Conservation (phyloP, 2,329 filamentous ascomycete species). For the Ophiocordyceps camponoti-leonardi region DNA sequence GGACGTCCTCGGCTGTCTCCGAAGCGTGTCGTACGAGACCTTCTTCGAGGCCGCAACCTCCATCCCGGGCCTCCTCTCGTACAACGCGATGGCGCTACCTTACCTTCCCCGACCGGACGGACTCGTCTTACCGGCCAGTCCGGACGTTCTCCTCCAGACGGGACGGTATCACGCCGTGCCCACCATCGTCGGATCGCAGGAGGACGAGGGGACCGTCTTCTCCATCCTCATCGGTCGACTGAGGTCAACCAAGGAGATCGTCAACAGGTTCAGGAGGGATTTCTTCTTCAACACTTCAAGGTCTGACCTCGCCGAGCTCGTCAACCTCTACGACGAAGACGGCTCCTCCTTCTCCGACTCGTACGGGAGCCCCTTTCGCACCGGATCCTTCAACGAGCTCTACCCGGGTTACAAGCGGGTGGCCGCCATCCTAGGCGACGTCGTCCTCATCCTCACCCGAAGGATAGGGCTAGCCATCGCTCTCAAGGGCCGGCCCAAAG, state of each 20-base stretch:
- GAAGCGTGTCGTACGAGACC: constrained; percentile 36
- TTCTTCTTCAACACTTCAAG: constrained; percentile 42
- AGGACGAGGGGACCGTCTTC: constrained; percentile 68
- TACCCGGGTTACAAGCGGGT: constrained; percentile 50
- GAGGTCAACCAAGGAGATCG: constrained; percentile 20
- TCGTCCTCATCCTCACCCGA: constrained; percentile 57
- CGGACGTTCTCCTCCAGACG: constrained; percentile 35
- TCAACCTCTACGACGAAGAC: constrained; percentile 18
- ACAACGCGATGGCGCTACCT: constrained; percentile 50
- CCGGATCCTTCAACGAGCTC: constrained; percentile 36
- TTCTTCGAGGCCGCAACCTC: constrained; percentile 52
- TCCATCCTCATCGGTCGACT: constrained; percentile 39
- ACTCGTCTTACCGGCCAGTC: constrained; percentile 39
- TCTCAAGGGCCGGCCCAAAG: constrained; percentile 28
- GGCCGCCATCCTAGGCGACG: constrained; percentile 50
- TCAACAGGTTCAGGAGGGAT: constrained; percentile 25
- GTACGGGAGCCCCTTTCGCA: constrained; percentile 10
- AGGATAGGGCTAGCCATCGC: constrained; percentile 38
- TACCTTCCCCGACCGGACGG: constrained; percentile 64
- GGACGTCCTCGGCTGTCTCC: constrained; percentile 50
- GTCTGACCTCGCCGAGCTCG: constrained; percentile 27
- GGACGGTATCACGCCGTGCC: constrained; percentile 33
- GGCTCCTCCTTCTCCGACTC: background rate
- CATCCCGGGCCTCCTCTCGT: constrained; percentile 50
- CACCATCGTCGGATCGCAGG: constrained; percentile 51